Evolutionary conservation across 78 protist species (phyloP).

Genomic region (Dictyostelium intermedium): DNA sequence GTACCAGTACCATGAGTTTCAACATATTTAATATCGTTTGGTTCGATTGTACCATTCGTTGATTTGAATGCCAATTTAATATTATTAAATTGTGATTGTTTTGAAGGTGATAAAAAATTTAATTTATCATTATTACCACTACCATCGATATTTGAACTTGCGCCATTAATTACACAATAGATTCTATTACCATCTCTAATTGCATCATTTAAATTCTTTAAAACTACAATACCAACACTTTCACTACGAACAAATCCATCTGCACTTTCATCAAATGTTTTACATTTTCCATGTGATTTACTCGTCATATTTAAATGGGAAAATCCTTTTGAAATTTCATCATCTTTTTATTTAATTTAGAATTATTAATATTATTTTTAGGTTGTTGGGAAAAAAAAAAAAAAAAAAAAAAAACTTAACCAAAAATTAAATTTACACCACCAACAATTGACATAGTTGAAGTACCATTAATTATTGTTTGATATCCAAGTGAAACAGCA

Average conservation of each 20-base stretch:
- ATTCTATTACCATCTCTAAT: constrained; percentile 22
- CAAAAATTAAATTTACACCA: constrained; percentile 33
- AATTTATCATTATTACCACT: background rate
- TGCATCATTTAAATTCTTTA: background rate
- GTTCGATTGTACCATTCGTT: background rate
- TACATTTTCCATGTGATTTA: background rate
- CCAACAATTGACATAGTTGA: background rate
- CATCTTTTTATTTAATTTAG: background rate
- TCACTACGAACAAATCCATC: constrained; percentile 42
- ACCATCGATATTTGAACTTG: constrained; percentile 23
- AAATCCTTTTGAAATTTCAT: background rate
- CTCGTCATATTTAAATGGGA: background rate
- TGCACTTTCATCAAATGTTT: constrained; percentile 34
- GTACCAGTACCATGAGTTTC: constrained; percentile 84
- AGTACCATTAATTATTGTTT: constrained; percentile 37
- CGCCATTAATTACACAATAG: constrained; percentile 24
- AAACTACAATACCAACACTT: background rate
- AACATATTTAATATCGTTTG: constrained; percentile 37
- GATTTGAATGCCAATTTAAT: background rate
- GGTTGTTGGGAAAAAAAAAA: background rate
- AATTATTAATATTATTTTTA: background rate
- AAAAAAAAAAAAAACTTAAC: background rate
- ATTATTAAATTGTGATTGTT: constrained; percentile 12
- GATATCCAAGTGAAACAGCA: constrained; percentile 75
- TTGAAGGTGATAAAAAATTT: constrained; percentile 1